Evolutionary conservation across 352 stramenopile species (phyloP).

Genomic region (Phytopythium sindhum): DNA sequence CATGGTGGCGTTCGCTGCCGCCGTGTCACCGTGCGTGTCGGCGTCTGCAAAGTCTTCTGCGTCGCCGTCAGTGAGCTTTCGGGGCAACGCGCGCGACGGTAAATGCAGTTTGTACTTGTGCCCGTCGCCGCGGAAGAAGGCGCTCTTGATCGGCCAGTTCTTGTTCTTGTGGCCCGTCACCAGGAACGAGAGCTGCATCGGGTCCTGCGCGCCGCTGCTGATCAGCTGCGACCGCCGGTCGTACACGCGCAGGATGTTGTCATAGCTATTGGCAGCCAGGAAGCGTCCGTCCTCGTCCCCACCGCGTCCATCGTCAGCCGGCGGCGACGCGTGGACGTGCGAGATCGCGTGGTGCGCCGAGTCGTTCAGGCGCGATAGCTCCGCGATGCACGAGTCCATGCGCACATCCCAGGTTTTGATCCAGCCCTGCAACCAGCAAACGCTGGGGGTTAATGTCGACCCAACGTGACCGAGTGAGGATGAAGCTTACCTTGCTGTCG

Average conservation of each 20-base stretch:
- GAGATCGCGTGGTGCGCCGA: conserved; percentile 74
- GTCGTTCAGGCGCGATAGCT: conserved; percentile 80
- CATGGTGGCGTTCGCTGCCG: conserved; percentile 17
- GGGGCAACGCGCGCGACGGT: conserved; percentile 43
- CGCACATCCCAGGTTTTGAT: conserved; percentile 87
- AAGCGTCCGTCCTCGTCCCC: conserved; percentile 77
- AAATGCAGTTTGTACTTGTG: conserved; percentile 85
- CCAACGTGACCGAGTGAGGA: background rate
- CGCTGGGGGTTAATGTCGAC: background rate
- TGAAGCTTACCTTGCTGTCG: conserved; percentile 63
- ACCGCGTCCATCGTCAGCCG: conserved; percentile 41
- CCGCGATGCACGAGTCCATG: conserved; percentile 73
- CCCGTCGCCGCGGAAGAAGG: conserved; percentile 84
- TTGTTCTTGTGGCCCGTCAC: conserved; percentile 89
- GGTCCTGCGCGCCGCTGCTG: conserved; percentile 67
- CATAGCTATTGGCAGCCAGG: conserved; percentile 85
- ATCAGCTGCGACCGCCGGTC: conserved; percentile 82
- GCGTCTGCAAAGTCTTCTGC: conserved; percentile 62
- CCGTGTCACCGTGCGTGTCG: conserved; percentile 36
- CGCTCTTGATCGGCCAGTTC: conserved; percentile 90
- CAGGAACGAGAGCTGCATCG: conserved; percentile 75
- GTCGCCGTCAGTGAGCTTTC: conserved; percentile 80
- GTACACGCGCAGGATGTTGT: conserved; percentile 89
- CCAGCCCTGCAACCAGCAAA: conserved; percentile 41
- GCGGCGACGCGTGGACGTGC: conserved; percentile 77